These are phyloP conservation scores for Pythium scleroteichum DNA, from an alignment of 352 stramenopile genomes.

Conservation along the genomic window DNA sequence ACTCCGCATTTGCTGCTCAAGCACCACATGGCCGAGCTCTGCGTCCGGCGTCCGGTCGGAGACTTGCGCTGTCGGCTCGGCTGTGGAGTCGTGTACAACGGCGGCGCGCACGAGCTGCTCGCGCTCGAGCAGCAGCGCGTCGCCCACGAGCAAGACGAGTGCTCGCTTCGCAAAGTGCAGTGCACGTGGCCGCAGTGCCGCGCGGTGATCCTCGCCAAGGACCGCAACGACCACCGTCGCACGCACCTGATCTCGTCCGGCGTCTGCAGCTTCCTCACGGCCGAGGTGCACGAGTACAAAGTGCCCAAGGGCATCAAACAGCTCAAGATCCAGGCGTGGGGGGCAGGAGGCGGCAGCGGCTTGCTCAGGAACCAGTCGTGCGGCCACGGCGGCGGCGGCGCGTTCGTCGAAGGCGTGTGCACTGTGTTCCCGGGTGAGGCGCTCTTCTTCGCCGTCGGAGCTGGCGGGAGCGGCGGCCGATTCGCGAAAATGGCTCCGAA, in stretches of 20 bases:
- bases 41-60: conserved; percentile 58
- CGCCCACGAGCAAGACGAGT: conserved; percentile 74
- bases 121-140: conserved; percentile 64
- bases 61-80: conserved; percentile 59
- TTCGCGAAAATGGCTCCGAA: conserved; percentile 46
- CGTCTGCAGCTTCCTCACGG: conserved; percentile 59
- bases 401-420: conserved; percentile 64
- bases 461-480: conserved; percentile 43
- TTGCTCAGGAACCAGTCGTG: conserved; percentile 47
- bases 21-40: conserved; percentile 59
- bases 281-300: conserved; percentile 63
- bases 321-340: conserved; percentile 77
- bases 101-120: conserved; percentile 58
- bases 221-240: conserved; percentile 62
- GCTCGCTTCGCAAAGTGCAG: conserved; percentile 56
- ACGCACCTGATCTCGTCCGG: conserved; percentile 62
- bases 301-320: conserved; percentile 61
- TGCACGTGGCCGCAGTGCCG: conserved; percentile 77
- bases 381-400: conserved; percentile 62
- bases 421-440: conserved; percentile 68
- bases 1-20: conserved; percentile 45
- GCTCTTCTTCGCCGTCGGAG: conserved; percentile 59
- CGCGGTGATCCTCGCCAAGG: conserved; percentile 46
- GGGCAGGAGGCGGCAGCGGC: conserved; percentile 66
- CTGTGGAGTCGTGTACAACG: conserved; percentile 57